Evolutionary conservation across 75 land plant species (phyloP).

Genomic region (Selaginella moellendorffii): DNA sequence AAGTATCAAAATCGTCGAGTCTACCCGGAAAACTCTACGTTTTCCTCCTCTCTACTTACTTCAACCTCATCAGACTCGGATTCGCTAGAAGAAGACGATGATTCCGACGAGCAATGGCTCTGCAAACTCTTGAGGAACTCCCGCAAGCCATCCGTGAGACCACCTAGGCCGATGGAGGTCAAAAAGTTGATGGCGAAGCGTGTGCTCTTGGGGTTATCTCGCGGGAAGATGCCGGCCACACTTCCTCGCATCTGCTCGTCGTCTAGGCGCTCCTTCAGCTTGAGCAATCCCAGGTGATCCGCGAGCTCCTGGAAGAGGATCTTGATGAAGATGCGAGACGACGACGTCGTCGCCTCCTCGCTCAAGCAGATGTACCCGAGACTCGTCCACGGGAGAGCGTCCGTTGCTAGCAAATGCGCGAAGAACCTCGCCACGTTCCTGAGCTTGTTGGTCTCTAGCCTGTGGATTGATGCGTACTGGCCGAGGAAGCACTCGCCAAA

Average conservation of each 20-base stretch:
- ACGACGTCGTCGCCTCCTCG: slow-evolving; percentile 85
- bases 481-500: slow-evolving; percentile 72
- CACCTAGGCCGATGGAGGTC: too few relatives aligned
- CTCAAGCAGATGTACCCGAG: slow-evolving; percentile 64
- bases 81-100: too few relatives aligned
- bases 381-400: slow-evolving; percentile 74
- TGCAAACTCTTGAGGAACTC: slow-evolving; percentile 84
- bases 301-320: slow-evolving; percentile 82
- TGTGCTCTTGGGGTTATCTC: too few relatives aligned
- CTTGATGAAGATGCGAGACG: slow-evolving; percentile 85
- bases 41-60: too few relatives aligned
- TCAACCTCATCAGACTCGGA: too few relatives aligned
- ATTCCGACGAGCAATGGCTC: too few relatives aligned
- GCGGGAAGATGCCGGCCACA: slow-evolving; percentile 77
- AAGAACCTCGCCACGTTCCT: slow-evolving; percentile 85
- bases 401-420: slow-evolving; percentile 78
- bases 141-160: slow-evolving; percentile 47
- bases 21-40: too few relatives aligned
- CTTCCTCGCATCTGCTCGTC: slow-evolving; percentile 83
- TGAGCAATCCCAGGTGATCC: slow-evolving; percentile 58
- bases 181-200: too few relatives aligned
- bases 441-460: slow-evolving; percentile 73
- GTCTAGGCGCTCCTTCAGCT: slow-evolving; percentile 59
- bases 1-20: too few relatives aligned
- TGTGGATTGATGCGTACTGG: slow-evolving; percentile 82